Base-by-base conservation (phyloP, 1,284 basidiomycete species). In the Microbotryum saponariae region DNA sequence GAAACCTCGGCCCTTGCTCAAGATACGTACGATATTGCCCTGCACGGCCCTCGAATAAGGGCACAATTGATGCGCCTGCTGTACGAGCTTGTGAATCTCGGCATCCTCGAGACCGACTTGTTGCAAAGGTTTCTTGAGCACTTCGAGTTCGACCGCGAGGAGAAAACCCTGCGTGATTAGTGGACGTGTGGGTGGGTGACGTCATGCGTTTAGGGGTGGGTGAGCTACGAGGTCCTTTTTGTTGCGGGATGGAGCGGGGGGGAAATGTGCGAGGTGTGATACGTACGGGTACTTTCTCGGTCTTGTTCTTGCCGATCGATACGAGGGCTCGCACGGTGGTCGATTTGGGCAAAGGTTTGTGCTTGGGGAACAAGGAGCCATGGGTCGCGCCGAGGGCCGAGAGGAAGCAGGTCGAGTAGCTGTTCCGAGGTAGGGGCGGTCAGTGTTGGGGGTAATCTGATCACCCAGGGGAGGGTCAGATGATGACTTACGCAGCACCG, bases 391-490 rank as follows among this genome's bases (percentile, higher is more conserved):
- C 62, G 31, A 72, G 56, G 0, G 71, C 71, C 29, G 61, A 63
- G 14, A 69, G 63, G 67, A 69, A 71, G 62, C 70, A 71, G 27
- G 66, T 69, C 6, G 59, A 59, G 60, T 70, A 71, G 21, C 59
- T 60, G 58, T 29, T 37, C 10, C 51, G 16, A 14, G 27, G 27
- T 27, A 18, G 20, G 33, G 7, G 31, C 21, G 44, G 10, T 2
- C 12, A 29, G 58, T 42, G 14, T 3, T 37, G 18, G 20, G 23
- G 7, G 6, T 25, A 4, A 45, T 3, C 29, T 46, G 21, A 21
- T 23, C 18, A 18, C n/a, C 14, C 25, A 14, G 16, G 42, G 29
- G 3, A 27, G 25, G 9, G 21, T 20, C 21, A 3, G 31, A 31
- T 18, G 9, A 1, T 18, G 6, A 42, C 37, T 27, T 16, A 61